phyloP scores from a whole-genome alignment of 441 rosid genomes.

The Arabidopsis hybrid region DNA sequence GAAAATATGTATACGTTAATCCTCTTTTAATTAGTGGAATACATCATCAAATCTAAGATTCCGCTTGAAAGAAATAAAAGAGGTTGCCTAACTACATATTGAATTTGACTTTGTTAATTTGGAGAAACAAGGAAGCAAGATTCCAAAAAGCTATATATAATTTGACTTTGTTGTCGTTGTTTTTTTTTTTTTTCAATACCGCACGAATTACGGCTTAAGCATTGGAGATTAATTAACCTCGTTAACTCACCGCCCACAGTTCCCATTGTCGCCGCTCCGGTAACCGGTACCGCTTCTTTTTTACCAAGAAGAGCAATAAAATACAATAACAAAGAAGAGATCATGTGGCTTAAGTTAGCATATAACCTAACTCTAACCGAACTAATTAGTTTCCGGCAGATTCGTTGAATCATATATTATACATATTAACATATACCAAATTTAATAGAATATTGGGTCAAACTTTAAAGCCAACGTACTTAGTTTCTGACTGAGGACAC shows the following conservation, averaged over 20 bases:
- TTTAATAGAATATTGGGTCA: neutral
- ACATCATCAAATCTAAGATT: slow-evolving; percentile 15
- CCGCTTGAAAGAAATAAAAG: slow-evolving; percentile 3
- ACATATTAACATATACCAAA: neutral
- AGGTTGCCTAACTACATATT: slow-evolving; percentile 35
- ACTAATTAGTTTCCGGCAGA: slow-evolving; percentile 20
- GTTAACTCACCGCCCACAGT: slow-evolving; percentile 11
- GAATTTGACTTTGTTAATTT: slow-evolving; percentile 26
- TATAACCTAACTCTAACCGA: slow-evolving; percentile 25
- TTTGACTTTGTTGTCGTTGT: neutral
- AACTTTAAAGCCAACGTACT: neutral
- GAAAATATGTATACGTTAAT: neutral
- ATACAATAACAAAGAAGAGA: slow-evolving; percentile 4
- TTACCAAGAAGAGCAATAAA: neutral
- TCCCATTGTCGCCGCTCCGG: slow-evolving; percentile 38
- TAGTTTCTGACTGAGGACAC: too few relatives aligned
- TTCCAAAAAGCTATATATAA: slow-evolving; percentile 24
- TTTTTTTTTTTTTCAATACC: neutral
- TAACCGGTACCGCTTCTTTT: neutral
- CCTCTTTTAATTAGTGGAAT: neutral
- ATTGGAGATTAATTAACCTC: slow-evolving; percentile 15
- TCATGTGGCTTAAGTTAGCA: slow-evolving; percentile 19
- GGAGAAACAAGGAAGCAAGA: slow-evolving; percentile 33
- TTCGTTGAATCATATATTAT: slow-evolving; percentile 6
- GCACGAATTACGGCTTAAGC: slow-evolving; percentile 34